Conservation (phyloP, 2,329 filamentous ascomycete species). For the Stagonosporopsis tanaceti region DNA sequence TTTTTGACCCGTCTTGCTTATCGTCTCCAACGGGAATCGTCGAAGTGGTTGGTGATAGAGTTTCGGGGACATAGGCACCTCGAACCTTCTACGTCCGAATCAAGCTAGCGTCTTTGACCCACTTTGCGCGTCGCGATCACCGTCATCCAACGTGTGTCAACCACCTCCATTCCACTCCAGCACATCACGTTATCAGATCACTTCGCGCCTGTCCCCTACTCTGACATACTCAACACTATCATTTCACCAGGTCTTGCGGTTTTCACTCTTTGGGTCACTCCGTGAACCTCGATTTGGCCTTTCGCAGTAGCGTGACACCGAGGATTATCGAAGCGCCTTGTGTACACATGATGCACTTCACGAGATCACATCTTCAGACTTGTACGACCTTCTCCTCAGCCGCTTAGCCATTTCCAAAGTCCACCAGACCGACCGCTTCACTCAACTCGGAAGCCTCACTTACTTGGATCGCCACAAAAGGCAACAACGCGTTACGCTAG, state of each 20-base stretch:
- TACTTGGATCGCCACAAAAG: conserved; percentile 18
- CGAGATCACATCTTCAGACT: conserved; percentile 25
- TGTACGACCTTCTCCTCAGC: conserved; percentile 23
- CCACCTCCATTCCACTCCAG: conserved; percentile 25
- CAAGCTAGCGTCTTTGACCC: conserved; percentile 17
- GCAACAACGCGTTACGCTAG: conserved; percentile 34
- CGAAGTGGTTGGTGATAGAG: conserved; percentile 8
- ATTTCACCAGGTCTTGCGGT: conserved; percentile 16
- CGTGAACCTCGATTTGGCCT: conserved; percentile 19
- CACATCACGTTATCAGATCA: conserved; percentile 22
- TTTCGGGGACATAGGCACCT: conserved; percentile 15
- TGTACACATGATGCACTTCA: conserved; percentile 37
- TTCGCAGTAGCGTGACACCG: conserved; percentile 29
- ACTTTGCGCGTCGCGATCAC: conserved; percentile 23
- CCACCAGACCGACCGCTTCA: conserved; percentile 10
- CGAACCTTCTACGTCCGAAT: conserved; percentile 30
- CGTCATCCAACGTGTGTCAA: conserved; percentile 22
- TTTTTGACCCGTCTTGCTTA: too few relatives aligned
- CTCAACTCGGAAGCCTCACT: conserved; percentile 7
- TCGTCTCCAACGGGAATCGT: too few relatives aligned
- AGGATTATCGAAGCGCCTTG: conserved; percentile 28
- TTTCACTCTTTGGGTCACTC: conserved; percentile 5
- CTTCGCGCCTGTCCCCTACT: conserved; percentile 1
- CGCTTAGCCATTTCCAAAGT: conserved; percentile 12
- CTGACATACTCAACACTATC: conserved; percentile 17